Evolutionary conservation across 805 yeast species (phyloP), one percentile per base, ranked within the genome.

Genomic region (Yarrowia phangngaensis): DNA sequence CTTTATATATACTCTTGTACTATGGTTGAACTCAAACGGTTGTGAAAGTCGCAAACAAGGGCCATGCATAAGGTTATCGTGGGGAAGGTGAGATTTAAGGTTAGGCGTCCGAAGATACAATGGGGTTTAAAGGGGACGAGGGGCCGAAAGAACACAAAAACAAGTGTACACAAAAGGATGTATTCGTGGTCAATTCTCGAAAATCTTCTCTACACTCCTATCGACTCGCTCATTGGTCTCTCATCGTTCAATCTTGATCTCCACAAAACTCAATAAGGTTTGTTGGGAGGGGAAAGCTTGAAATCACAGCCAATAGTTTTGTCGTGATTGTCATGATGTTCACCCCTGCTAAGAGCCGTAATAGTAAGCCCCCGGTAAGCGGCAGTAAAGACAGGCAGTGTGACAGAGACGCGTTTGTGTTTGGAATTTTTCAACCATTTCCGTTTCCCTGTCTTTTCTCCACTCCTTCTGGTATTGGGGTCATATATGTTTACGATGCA

Each of bases 281-380:
- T 38, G 45, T 38, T 38, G 45, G 45, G 45, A 38, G 45, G 45
- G 45, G 45, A 38, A 38, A 38, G 27, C 45, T 32, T 24, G 45
- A 32, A 32, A 32, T 38, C 32, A 17, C 45, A 38, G 45, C 45
- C 45, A 38, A 38, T 38, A 17, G 45, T 13, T 13, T 26, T 27
- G 32, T 32, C 13, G 45, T 24, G 45, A 26, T 38, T 38, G 45
- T 38, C 31, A 38, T 35, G 43, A 35, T 35, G n/a, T n/a, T n/a
- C n/a, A n/a, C n/a, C n/a, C n/a, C n/a, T n/a, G n/a, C n/a, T n/a
- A n/a, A n/a, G n/a, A n/a, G n/a, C n/a, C n/a, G n/a, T n/a, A n/a
- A n/a, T n/a, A n/a, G n/a, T n/a, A n/a, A n/a, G n/a, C n/a, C n/a
- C n/a, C n/a, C n/a, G n/a, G n/a, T n/a, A n/a, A n/a, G n/a, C n/a